Evolutionary conservation across 768 basidiomycete genomes (phyloP), one percentile per base, ranked within the genome.

Genomic region (Panellus pusillus): DNA sequence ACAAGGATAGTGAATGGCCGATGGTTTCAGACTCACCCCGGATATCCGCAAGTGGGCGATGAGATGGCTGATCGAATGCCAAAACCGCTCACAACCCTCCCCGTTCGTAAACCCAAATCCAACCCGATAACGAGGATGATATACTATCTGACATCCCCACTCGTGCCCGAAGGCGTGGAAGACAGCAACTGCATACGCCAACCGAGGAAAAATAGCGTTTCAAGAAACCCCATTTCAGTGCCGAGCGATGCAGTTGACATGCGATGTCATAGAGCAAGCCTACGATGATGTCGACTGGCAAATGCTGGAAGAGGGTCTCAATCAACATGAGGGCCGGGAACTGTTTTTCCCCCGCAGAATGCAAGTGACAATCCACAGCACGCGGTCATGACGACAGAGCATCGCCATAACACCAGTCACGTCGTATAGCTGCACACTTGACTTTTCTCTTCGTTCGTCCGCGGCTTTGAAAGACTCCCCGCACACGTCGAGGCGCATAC

Each of bases 101-200:
- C 73, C 72, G 58, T 74, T 68, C 15, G 52, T 61, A 15, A 70
- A 50, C 9, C 69, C 70, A 28, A 66, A 42, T 1, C 70, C 71
- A 13, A 47, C 20, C 1, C 61, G 42, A 7, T 70, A 40, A 4
- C 66, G 54, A 3, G 73, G 72, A 43, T 73, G 70, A 54, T 63
- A 69, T 0, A 66, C 49, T 0, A 74, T 48, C 47, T 73, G 71
- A 46, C 72, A 73, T 36, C 67, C 55, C 72, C 70, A 74, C 41
- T 72, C 64, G 47, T 74, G 74, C 13, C 67, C 69, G 47, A 72
- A 74, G 0, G 71, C 71, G 54, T 78, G 75, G 68, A 76, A 70
- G 0, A 69, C 72, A 7, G 67, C 68, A 0, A 70, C 72, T 0
- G 65, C 66, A 39, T 72, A 73, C 0, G 38, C 13, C 5, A 76